These are phyloP conservation scores for Hypericum perforatum DNA, from an alignment of 345 rosid genomes.

Conservation along the genomic window DNA sequence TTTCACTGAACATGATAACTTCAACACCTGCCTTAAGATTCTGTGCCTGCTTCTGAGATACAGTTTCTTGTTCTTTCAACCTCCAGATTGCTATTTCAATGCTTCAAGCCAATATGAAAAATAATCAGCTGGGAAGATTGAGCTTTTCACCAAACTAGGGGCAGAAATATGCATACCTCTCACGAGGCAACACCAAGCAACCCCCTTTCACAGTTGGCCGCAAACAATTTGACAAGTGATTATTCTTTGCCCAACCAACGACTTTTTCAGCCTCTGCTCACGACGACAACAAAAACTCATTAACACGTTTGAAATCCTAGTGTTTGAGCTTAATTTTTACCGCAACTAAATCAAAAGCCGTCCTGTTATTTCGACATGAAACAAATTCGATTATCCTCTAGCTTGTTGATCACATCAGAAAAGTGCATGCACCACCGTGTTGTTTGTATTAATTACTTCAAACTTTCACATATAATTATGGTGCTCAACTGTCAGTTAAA, in stretches of 20 bases:
- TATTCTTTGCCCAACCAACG: conserved; percentile 96
- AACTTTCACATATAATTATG: too few relatives aligned
- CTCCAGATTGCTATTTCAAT: conserved; percentile 74
- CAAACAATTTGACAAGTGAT: conserved; percentile 56
- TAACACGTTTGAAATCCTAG: too few relatives aligned
- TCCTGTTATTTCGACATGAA: too few relatives aligned
- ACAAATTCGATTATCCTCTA: too few relatives aligned
- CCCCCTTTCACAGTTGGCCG: conserved; percentile 61
- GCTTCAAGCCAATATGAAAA: conserved; percentile 40
- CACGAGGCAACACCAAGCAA: conserved; percentile 61
- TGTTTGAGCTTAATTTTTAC: too few relatives aligned
- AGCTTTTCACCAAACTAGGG: neutral
- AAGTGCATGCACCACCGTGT: too few relatives aligned
- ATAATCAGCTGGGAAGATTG: conserved; percentile 15
- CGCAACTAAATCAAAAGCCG: too few relatives aligned
- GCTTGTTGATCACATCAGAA: too few relatives aligned
- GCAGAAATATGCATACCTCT: conserved; percentile 41
- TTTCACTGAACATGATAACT: neutral
- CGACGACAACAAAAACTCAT: too few relatives aligned
- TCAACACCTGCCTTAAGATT: conserved; percentile 57
- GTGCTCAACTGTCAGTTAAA: neutral
- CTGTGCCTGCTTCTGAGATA: conserved; percentile 55
- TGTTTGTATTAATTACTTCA: too few relatives aligned
- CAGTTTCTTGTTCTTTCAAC: conserved; percentile 69
- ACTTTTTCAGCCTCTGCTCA: conserved; percentile 82